These are phyloP conservation scores for Termitomyces sp. DNA, from an alignment of 1,284 basidiomycete genomes.

Conservation along the genomic window DNA sequence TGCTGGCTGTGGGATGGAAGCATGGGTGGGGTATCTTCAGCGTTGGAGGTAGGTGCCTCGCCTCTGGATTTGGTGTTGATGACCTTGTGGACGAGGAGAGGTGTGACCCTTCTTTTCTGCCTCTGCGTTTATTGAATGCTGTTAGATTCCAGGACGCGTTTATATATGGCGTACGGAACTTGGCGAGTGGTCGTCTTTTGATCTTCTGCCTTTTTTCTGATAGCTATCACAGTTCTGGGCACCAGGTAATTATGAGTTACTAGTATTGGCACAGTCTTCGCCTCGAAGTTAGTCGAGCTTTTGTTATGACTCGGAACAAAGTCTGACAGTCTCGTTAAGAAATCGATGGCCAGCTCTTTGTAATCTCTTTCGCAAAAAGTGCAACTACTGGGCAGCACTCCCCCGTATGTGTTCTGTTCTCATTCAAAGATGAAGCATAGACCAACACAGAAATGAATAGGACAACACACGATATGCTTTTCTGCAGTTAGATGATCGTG, in stretches of 20 bases:
- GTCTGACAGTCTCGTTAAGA: slow-evolving; percentile 28
- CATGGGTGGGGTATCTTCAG: slow-evolving; percentile 90
- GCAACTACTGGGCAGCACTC: slow-evolving; percentile 89
- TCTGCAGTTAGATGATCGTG: slow-evolving; percentile 91
- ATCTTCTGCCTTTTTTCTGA: not conserved
- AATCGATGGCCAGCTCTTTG: slow-evolving; percentile 70
- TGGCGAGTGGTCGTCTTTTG: slow-evolving; percentile 39
- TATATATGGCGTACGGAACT: slow-evolving; percentile 70
- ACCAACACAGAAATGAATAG: slow-evolving; percentile 31
- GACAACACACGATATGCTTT: slow-evolving; percentile 95
- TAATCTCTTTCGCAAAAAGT: slow-evolving; percentile 92
- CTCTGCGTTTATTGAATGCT: slow-evolving; percentile 11
- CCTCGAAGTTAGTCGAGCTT: slow-evolving; percentile 38
- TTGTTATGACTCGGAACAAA: not conserved
- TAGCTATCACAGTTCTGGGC: slow-evolving; percentile 74
- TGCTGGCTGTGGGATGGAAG: slow-evolving; percentile 93
- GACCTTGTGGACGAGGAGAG: slow-evolving; percentile 55
- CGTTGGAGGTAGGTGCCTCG: slow-evolving; percentile 83
- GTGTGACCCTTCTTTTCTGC: slow-evolving; percentile 25
- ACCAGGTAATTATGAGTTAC: slow-evolving; percentile 84
- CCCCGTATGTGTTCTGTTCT: slow-evolving; percentile 50
- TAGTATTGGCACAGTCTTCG: slow-evolving; percentile 56
- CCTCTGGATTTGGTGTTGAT: slow-evolving; percentile 68
- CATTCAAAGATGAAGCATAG: not conserved
- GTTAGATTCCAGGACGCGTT: slow-evolving; percentile 76